Evolutionary conservation across 345 rosid genomes (phyloP), one percentile per base, ranked within the genome.

Genomic region (Physaria fendleri): DNA sequence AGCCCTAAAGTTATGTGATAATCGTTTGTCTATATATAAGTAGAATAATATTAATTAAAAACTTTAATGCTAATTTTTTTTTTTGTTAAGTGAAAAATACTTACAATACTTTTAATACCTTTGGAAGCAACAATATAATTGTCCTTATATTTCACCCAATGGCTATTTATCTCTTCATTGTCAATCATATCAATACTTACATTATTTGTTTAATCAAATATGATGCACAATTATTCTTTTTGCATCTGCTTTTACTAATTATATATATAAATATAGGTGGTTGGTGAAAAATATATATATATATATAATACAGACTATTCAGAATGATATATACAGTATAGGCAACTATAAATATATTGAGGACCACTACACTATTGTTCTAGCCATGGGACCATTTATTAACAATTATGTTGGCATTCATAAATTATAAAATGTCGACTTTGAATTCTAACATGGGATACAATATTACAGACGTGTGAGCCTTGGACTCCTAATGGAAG

Each of bases 351-450:
- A 13, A 50, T 29, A 51, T 40, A 51, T 29, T 21, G 1, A 14
- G 60, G 52, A 52, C 68, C 68, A 64, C 20, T 46, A 30, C 15
- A 32, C 9, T 16, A 13, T 4, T 40, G 49, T 17, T 21, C 49
- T 29, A 29, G 42, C 33, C 24, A 51, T 2, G 8, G 35, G 69
- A 64, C 68, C 60, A 42, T 44, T 29, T 2, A 23, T 8, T 4
- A 13, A n/a, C n/a, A n/a, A n/a, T 51, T 12, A 30, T 11, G 52
- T 64, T 64, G 28, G 35, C 54, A 25, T 53, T 53, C n/a, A n/a
- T n/a, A n/a, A n/a, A n/a, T n/a, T n/a, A n/a, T n/a, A n/a, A n/a
- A n/a, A n/a, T n/a, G n/a, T n/a, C n/a, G n/a, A n/a, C n/a, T n/a
- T n/a, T n/a, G n/a, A n/a, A n/a, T n/a, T n/a, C n/a, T n/a, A n/a